These are phyloP conservation scores for Podaxis sp. DNA, from an alignment of 768 basidiomycete genomes.

Conservation along the genomic window DNA sequence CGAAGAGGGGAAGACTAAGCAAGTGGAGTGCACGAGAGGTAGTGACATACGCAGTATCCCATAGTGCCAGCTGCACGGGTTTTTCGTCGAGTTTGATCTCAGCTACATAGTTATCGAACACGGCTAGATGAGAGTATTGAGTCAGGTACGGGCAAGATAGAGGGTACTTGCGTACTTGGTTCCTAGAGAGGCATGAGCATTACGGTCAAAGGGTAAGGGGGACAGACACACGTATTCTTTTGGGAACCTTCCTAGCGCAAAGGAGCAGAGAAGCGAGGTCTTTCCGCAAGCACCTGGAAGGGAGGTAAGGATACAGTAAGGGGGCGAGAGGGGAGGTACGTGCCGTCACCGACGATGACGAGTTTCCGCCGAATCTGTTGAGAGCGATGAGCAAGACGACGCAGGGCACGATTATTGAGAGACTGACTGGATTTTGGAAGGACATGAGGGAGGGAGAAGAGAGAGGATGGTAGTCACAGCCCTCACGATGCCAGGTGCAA, in stretches of 20 bases:
- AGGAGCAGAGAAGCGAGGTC: constrained; percentile 86
- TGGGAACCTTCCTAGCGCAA: constrained; percentile 92
- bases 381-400: constrained; percentile 13
- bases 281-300: constrained; percentile 89
- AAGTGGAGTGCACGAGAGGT: constrained; percentile 8
- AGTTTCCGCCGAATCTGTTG: constrained; percentile 87
- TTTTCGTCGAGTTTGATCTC: constrained; percentile 98
- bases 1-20: constrained; percentile 11
- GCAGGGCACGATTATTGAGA: constrained; percentile 3
- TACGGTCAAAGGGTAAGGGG: constrained; percentile 9
- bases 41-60: constrained; percentile 94
- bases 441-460: constrained; percentile 23
- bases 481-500: constrained; percentile 18
- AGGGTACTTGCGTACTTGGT: constrained; percentile 43
- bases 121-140: constrained; percentile 47
- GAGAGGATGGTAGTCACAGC: constrained; percentile 11
- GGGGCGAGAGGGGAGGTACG: constrained; percentile 25
- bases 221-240: constrained; percentile 81
- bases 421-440: constrained; percentile 59
- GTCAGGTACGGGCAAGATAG: constrained; percentile 15
- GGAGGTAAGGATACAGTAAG: constrained; percentile 16
- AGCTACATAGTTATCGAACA: constrained; percentile 98
- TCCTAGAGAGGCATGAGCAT: constrained; percentile 32
- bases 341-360: constrained; percentile 96
- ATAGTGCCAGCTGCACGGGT: constrained; percentile 92